Evolutionary conservation across 257 asterid species (phyloP).

Genomic region (Primulina tabacum): DNA sequence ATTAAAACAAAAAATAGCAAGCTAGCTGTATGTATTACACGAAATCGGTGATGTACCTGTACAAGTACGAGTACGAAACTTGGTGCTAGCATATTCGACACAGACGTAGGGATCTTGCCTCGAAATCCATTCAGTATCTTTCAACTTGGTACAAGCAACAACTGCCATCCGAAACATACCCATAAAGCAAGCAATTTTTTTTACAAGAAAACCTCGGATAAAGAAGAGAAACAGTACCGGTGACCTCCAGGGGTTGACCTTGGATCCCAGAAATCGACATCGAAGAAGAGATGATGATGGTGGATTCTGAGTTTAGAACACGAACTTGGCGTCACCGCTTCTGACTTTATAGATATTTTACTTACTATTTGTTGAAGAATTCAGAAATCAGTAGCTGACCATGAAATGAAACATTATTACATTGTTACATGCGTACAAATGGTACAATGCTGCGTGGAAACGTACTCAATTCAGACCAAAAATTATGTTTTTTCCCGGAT

Average conservation of each 20-base stretch:
- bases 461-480: too few species aligned
- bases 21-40: neutral
- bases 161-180: constrained; percentile 40
- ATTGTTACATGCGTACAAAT: too few species aligned
- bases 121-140: constrained; percentile 86
- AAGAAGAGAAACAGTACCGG: constrained; percentile 45
- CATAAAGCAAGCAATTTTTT: neutral
- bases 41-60: constrained; percentile 47
- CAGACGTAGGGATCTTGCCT: constrained; percentile 97
- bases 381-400: too few species aligned
- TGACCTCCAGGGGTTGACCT: constrained; percentile 83
- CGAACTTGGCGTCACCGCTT: too few species aligned
- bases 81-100: constrained; percentile 71
- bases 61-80: constrained; percentile 83
- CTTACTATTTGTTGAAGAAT: too few species aligned
- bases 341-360: too few species aligned
- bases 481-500: too few species aligned
- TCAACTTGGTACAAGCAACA: constrained; percentile 70
- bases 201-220: too few species aligned
- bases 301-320: too few species aligned
- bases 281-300: constrained; percentile 15
- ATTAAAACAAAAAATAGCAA: neutral
- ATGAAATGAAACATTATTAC: too few species aligned
- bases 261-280: constrained; percentile 85
- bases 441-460: too few species aligned